A percentile compares a stretch with the other conserved stretches of the same genome.
phyloP scores from a whole-genome alignment of 1,139 yeast genomes.

The Debaryomyces sp. region DNA sequence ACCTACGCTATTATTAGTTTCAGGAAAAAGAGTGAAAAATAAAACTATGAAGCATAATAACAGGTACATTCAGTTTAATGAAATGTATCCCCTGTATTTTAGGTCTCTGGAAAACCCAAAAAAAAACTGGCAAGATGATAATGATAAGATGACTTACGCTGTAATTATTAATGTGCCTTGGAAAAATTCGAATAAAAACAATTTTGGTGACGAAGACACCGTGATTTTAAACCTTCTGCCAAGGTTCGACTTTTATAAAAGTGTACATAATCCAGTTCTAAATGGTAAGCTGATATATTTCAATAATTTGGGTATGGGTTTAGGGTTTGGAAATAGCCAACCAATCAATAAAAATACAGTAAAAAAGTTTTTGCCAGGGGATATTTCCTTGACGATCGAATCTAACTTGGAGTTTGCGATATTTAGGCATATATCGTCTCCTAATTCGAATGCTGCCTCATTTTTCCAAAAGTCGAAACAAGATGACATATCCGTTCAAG shows the following conservation, averaged over 20 bases:
- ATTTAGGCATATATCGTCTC: conserved; percentile 63
- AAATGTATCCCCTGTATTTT: conserved; percentile 54
- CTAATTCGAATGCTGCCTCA: conserved; percentile 23
- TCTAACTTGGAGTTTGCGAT: conserved; percentile 77
- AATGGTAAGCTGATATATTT: conserved; percentile 55
- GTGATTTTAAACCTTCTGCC: conserved; percentile 69
- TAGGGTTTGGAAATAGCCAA: conserved; percentile 77
- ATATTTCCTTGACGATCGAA: conserved; percentile 78
- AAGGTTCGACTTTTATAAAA: conserved; percentile 54
- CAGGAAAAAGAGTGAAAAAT: conserved; percentile 58
- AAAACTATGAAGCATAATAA: conserved; percentile 46
- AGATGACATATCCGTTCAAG: conserved; percentile 22
- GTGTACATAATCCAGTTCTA: conserved; percentile 33
- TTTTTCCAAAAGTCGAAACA: conserved; percentile 33
- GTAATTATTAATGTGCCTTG: conserved; percentile 72
- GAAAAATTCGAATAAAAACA: conserved; percentile 69
- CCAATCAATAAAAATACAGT: conserved; percentile 53
- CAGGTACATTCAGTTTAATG: conserved; percentile 53
- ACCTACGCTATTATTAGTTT: conserved; percentile 71
- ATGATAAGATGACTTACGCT: conserved; percentile 57
- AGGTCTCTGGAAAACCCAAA: conserved; percentile 31
- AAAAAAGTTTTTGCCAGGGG: conserved; percentile 55
- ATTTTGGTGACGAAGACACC: conserved; percentile 66
- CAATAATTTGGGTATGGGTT: conserved; percentile 71
- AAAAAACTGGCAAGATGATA: conserved; percentile 37